phyloP scores from a whole-genome alignment of 2,329 filamentous ascomycete genomes.

The Apiospora rasikravindrae region DNA sequence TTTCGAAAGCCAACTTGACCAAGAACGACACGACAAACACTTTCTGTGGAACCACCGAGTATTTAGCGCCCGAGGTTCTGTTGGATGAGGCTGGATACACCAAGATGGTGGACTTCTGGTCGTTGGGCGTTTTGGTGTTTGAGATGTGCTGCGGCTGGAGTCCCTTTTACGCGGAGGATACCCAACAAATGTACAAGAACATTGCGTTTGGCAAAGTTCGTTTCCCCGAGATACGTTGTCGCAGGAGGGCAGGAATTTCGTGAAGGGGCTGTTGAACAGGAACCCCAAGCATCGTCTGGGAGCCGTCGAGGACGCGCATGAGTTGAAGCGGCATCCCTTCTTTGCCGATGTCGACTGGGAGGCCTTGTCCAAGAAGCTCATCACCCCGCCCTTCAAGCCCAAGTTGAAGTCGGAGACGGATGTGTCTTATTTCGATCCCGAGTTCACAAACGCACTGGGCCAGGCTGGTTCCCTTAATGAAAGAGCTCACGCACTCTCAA shows the following conservation, averaged over 20 bases:
- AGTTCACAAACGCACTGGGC: slow-evolving; percentile 94
- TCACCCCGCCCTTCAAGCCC: slow-evolving; percentile 96
- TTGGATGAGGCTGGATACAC: slow-evolving; percentile 97
- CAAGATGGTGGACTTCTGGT: slow-evolving; percentile 99
- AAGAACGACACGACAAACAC: slow-evolving; percentile 99
- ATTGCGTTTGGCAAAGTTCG: slow-evolving; percentile 98
- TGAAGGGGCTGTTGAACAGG: slow-evolving; percentile 94
- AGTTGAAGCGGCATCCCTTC: slow-evolving; percentile 93
- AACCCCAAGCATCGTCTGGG: slow-evolving; percentile 96
- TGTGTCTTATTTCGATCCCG: slow-evolving; percentile 97
- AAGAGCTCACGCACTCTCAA: slow-evolving; percentile 83
- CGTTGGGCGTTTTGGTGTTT: slow-evolving; percentile 93
- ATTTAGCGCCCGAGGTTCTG: slow-evolving; percentile 92
- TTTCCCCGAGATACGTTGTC: slow-evolving; percentile 92
- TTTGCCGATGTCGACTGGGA: slow-evolving; percentile 95
- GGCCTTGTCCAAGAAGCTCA: slow-evolving; percentile 84
- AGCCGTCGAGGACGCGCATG: slow-evolving; percentile 87
- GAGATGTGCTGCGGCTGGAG: slow-evolving; percentile 99
- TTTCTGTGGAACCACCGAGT: slow-evolving; percentile 98
- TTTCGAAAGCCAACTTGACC: slow-evolving; percentile 96
- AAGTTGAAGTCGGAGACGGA: slow-evolving; percentile 96
- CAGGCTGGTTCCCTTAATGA: slow-evolving; percentile 89
- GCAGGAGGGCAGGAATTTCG: slow-evolving; percentile 94
- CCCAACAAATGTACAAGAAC: slow-evolving; percentile 99
- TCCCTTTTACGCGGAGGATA: slow-evolving; percentile 98